Evolutionary conservation across 495 filamentous ascomycete genomes (phyloP).

Genomic region (Podospora australis): DNA sequence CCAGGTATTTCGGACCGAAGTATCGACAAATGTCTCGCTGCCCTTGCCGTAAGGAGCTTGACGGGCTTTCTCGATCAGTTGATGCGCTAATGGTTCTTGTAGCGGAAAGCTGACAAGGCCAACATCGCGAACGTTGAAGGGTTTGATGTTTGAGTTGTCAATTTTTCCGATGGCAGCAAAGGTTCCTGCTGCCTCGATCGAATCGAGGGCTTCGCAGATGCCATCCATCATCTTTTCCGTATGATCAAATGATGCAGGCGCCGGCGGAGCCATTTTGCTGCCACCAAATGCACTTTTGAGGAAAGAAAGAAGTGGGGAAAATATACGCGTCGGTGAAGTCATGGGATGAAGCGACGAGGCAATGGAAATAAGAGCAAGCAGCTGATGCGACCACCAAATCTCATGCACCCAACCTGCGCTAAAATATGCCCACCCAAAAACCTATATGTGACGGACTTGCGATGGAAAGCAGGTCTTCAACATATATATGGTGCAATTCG

Average conservation of each 20-base stretch:
- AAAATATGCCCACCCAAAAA: no score
- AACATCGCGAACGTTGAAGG: conserved; percentile 32
- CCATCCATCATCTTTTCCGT: neutral
- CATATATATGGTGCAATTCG: no score
- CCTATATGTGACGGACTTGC: no score
- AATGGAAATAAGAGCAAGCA: no score
- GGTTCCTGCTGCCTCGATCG: conserved; percentile 5
- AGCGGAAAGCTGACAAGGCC: conserved; percentile 40
- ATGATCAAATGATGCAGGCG: neutral
- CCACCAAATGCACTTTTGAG: no score
- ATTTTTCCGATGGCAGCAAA: conserved; percentile 9
- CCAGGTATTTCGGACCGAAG: conserved; percentile 43
- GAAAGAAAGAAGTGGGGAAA: no score
- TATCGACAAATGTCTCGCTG: conserved; percentile 41
- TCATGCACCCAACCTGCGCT: no score
- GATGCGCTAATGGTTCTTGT: conserved; percentile 31
- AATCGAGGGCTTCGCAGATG: conserved; percentile 5
- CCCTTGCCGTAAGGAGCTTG: conserved; percentile 43
- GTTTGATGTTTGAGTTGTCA: neutral
- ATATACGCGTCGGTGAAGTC: no score
- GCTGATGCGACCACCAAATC: no score
- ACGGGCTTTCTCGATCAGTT: conserved; percentile 34
- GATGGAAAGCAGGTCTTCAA: no score
- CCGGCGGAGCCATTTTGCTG: no score
- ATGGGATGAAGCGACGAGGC: no score